These are phyloP conservation scores for Viridothelium virens DNA, from an alignment of 495 filamentous ascomycete species.

Conservation along the genomic window DNA sequence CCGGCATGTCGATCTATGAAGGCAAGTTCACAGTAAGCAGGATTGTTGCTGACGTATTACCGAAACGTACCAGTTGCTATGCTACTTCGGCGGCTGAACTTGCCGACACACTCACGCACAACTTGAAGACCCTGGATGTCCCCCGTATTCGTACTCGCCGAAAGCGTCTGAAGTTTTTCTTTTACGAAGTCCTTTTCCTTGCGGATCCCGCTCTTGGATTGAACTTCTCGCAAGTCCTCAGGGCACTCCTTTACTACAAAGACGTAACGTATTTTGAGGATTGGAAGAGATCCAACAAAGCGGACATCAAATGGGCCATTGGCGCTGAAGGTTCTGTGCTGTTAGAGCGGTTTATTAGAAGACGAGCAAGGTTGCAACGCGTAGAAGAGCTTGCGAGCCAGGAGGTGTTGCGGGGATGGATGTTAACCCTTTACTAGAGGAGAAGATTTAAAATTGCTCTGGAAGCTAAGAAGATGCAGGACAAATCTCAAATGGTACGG, in stretches of 20 bases:
- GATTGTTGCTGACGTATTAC: not conserved
- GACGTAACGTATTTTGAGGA: not conserved
- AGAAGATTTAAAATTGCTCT: not conserved
- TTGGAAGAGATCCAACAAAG: not conserved
- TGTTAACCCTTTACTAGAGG: not conserved
- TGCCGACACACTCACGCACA: not conserved
- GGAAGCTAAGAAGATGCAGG: not conserved
- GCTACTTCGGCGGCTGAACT: not conserved
- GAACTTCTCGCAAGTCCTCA: slow-evolving; percentile 8
- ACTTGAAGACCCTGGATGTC: not conserved
- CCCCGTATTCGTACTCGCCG: not conserved
- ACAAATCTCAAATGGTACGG: not conserved
- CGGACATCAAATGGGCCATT: not conserved
- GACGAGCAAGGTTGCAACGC: not conserved
- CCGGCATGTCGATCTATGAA: not conserved
- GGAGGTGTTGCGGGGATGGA: slow-evolving; percentile 1
- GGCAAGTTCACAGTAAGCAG: not conserved
- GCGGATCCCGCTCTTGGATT: not conserved
- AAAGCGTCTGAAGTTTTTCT: slow-evolving; percentile 3
- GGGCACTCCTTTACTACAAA: not conserved
- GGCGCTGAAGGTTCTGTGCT: not conserved
- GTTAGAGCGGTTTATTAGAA: not conserved
- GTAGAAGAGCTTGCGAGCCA: not conserved
- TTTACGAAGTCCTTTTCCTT: not conserved
- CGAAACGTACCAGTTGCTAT: not conserved